phyloP scores from a whole-genome alignment of 441 rosid species.

The Dalechampia spathulata region DNA sequence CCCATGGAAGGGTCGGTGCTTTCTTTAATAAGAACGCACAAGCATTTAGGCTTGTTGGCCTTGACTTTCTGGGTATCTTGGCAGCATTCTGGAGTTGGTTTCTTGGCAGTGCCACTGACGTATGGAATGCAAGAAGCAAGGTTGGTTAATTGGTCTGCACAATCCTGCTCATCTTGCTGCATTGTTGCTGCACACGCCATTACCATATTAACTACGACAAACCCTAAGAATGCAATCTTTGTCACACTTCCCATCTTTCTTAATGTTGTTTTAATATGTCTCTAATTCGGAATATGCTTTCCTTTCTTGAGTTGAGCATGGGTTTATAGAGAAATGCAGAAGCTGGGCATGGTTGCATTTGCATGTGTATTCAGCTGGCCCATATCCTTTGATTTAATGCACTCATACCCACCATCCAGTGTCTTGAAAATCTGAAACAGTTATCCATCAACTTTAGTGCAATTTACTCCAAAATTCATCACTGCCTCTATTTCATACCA shows the following conservation, averaged over 20 bases:
- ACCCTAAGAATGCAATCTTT: slow-evolving; percentile 12
- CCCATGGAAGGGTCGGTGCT: slow-evolving; percentile 42
- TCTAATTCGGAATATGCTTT: too few relatives aligned
- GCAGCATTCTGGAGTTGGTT: slow-evolving; percentile 31
- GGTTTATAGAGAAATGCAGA: neutral
- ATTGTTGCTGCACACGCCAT: slow-evolving; percentile 13
- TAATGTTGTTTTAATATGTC: neutral
- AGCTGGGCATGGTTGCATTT: neutral
- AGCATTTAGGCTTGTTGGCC: slow-evolving; percentile 33
- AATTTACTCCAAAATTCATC: too few relatives aligned
- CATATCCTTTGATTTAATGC: slow-evolving; percentile 9
- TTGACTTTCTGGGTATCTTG: slow-evolving; percentile 28
- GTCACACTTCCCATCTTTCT: slow-evolving; percentile 6
- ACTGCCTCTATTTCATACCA: too few relatives aligned
- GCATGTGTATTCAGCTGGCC: neutral
- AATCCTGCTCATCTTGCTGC: slow-evolving; percentile 30
- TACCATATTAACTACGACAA: slow-evolving; percentile 12
- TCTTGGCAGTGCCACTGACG: slow-evolving; percentile 26
- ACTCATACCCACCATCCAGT: neutral
- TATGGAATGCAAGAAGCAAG: slow-evolving; percentile 39
- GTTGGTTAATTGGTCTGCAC: slow-evolving; percentile 24
- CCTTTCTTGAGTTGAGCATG: neutral
- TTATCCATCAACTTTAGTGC: too few relatives aligned
- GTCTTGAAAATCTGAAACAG: slow-evolving; percentile 6
- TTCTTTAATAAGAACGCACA: slow-evolving; percentile 31